Base-by-base conservation (phyloP, 441 rosid species). In the Lepidium campestre region DNA sequence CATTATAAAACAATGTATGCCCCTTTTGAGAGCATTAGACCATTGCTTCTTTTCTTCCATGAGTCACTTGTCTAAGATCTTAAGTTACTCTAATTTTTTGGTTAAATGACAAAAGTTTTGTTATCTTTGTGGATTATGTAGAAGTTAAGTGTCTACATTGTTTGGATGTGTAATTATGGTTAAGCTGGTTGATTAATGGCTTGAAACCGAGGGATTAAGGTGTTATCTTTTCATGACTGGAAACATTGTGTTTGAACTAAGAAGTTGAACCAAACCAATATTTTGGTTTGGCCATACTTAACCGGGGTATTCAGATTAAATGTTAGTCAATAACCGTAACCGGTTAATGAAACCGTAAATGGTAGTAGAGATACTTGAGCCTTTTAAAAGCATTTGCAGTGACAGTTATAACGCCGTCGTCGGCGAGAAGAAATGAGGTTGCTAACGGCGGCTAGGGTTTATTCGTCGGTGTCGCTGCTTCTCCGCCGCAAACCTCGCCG, bases 371-470 rank as follows among this genome's bases (percentile, higher is more conserved):
- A 44, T 22, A 42, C 15, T 37, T 37, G 4, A 47, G 53, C 27
- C 7, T 47, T 2, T 27, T n/a, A 13, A 2, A 53, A 32, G 5
- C 58, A 53, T 25, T 2, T 37, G 5, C 15, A 17, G 60, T 35
- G 45, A 1, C 17, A 36, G 18, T 19, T 13, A n/a, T 22, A 22
- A 25, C 19, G 34, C 10, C 34, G 34, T 7, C 35, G 50, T 6
- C 57, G 69, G 64, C 5, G 52, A 71, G 50, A 55, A 47, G 48
- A 55, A 29, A 68, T 62, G 76, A 39, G 48, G 71, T 53, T 47
- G 5, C 65, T 65, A 42, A 76, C 67, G 78, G 73, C 57, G 52
- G 77, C 72, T 62, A 78, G 85, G 79, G 79, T 71, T 71, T 55
- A 61, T n/a, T 27, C 53, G 5, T 63, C 70, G 6, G 47, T 50